These are phyloP conservation scores for Ceratocystis harringtonii DNA, from an alignment of 2,329 filamentous ascomycete genomes.

Conservation along the genomic window DNA sequence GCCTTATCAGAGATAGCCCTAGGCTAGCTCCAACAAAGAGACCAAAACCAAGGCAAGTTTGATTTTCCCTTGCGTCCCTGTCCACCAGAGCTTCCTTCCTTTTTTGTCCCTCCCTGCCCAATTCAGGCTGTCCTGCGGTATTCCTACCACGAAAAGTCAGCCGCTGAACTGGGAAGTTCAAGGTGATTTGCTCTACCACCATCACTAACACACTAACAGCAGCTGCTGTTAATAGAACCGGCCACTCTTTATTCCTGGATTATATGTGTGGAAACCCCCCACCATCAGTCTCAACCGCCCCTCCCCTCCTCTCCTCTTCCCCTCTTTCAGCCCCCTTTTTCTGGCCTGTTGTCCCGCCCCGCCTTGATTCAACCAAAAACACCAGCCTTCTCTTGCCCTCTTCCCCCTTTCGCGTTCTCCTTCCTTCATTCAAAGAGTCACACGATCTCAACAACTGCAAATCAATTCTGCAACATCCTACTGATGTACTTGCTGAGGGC, in stretches of 20 bases:
- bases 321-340: background rate
- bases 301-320: too few species aligned
- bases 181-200: too few species aligned
- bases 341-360: background rate
- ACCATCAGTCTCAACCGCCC: background rate
- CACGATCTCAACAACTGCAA: conserved; percentile 1
- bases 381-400: background rate
- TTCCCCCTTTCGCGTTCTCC: background rate
- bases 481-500: background rate
- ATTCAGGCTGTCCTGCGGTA: too few species aligned
- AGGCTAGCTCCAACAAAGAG: background rate
- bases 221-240: background rate
- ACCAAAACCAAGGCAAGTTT: background rate
- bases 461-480: background rate
- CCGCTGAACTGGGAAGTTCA: too few species aligned
- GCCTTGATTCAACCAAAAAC: background rate
- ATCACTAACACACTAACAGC: background rate
- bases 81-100: background rate
- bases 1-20: background rate
- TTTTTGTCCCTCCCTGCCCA: background rate
- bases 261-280: background rate
- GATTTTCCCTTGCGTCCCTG: background rate
- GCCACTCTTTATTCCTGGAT: too few species aligned
- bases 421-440: background rate
- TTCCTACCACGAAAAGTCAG: too few species aligned